A percentile compares a stretch with the other conserved stretches of the same genome.
These are phyloP conservation scores for Mycoemilia scoparia DNA, from an alignment of 192 early-diverging fungal species.

Conservation along the genomic window DNA sequence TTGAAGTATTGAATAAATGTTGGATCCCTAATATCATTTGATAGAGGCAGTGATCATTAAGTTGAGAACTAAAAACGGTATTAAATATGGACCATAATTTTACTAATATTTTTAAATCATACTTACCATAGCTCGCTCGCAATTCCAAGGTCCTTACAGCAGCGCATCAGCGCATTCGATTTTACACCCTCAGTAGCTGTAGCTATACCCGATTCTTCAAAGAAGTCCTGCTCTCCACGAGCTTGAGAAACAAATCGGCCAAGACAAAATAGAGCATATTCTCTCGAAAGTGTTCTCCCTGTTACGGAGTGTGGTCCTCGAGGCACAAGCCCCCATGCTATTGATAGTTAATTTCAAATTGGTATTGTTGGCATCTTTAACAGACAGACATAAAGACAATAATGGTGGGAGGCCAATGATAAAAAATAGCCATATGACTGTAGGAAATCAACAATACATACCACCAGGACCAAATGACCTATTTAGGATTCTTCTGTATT, in stretches of 20 bases:
- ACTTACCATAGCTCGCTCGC: constrained; percentile 87
- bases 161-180: constrained; percentile 85
- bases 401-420: not conserved
- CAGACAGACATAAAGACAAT: not conserved
- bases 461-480: constrained; percentile 87
- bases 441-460: constrained; percentile 2
- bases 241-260: constrained; percentile 86
- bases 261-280: constrained; percentile 74
- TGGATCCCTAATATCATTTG: too few relatives aligned
- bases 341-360: constrained; percentile 13
- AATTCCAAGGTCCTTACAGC: constrained; percentile 91
- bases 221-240: constrained; percentile 86
- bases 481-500: constrained; percentile 90
- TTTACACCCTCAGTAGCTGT: constrained; percentile 79
- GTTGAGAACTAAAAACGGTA: not conserved
- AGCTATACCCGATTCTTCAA: constrained; percentile 50
- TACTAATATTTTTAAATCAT: constrained; percentile 3
- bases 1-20: constrained; percentile 74
- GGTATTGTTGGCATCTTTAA: not conserved
- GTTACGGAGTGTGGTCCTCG: constrained; percentile 72
- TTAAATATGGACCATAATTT: not conserved
- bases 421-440: not conserved
- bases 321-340: constrained; percentile 78
- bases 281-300: constrained; percentile 61
- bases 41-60: too few relatives aligned